A percentile compares a stretch with the other conserved stretches of the same genome.
These are phyloP conservation scores for Sporothrix brunneoviolacea DNA, from an alignment of 2,329 filamentous ascomycete species.

Conservation along the genomic window DNA sequence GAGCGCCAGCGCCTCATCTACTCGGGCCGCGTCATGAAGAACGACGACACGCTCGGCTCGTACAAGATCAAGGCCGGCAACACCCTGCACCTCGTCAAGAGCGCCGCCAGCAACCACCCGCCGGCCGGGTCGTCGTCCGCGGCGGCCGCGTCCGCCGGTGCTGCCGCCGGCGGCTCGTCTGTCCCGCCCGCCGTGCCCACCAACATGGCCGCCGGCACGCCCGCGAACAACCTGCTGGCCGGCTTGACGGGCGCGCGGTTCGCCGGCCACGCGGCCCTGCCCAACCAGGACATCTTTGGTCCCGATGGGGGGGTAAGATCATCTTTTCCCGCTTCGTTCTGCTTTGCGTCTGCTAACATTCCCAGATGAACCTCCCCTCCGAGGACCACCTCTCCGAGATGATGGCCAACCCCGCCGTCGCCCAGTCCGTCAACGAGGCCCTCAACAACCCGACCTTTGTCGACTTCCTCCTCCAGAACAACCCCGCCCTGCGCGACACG, in stretches of 20 bases:
- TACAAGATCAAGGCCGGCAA: slow-evolving; percentile 97
- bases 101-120: slow-evolving; percentile 74
- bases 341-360: slow-evolving; percentile 19
- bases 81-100: slow-evolving; percentile 94
- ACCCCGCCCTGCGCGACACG: slow-evolving; percentile 71
- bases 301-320: slow-evolving; percentile 83
- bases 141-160: neutral
- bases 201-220: slow-evolving; percentile 72
- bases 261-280: slow-evolving; percentile 84
- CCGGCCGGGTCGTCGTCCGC: slow-evolving; percentile 26
- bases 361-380: slow-evolving; percentile 81
- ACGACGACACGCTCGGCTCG: slow-evolving; percentile 72
- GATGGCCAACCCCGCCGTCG: slow-evolving; percentile 81
- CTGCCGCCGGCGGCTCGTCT: slow-evolving; percentile 29
- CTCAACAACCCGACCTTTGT: slow-evolving; percentile 92
- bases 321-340: neutral
- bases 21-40: slow-evolving; percentile 93
- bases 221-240: slow-evolving; percentile 79
- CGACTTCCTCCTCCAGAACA: slow-evolving; percentile 89
- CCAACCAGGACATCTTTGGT: slow-evolving; percentile 82
- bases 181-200: slow-evolving; percentile 58
- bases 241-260: slow-evolving; percentile 89
- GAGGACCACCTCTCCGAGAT: slow-evolving; percentile 76
- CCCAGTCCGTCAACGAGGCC: slow-evolving; percentile 85
- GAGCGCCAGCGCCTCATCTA: slow-evolving; percentile 95